Evolutionary conservation across 345 rosid species (phyloP), one percentile per base, ranked within the genome.

Genomic region (Litchi chinensis): DNA sequence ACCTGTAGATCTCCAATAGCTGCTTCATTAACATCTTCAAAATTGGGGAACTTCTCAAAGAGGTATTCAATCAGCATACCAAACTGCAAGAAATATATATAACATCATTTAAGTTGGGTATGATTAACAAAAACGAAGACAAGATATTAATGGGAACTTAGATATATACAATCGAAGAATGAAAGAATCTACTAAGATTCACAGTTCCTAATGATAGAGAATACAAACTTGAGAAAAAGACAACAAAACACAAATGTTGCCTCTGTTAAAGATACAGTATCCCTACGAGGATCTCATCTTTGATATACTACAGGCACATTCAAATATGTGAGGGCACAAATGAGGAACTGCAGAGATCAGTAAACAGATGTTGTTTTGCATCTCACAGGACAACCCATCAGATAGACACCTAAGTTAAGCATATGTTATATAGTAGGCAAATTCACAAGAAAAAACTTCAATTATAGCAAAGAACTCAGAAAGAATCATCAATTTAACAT

Each of bases 1-100:
- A 95, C 99, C 95, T 95, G 98, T 70, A 95, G 89, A 85, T 96
- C 98, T 82, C 94, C 97, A 79, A 96, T 94, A 21, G 97, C 95
- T 69, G 86, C 73, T 83, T 91, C 97, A 69, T 83, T 90, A 52
- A 85, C 91, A 71, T 85, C 90, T 71, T 93, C 97, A 63, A 82
- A 71, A 80, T 90, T 89, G 8, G 98, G 93, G 70, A 89, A 90
- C 83, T 84, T 86, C 68, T 94, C 97, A 75, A 96, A 96, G 71
- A 96, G 95, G 82, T 82, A 91, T 81, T 94, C 99, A 79, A 96
- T 94, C 86, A 94, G 81, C 99, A 96, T 96, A 54, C 99, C 99
- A 79, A 96, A 96, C 99, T 95, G 91, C 86, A 86, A 80, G 74
- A 75, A 28, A 80, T 57, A 80, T 28, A 63, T 11, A 13, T 73